Percentiles rank a stretch among this genome's conserved stretches.
Conservation (phyloP, 169 alveolate genomes). For the Babesia gibsoni region DNA sequence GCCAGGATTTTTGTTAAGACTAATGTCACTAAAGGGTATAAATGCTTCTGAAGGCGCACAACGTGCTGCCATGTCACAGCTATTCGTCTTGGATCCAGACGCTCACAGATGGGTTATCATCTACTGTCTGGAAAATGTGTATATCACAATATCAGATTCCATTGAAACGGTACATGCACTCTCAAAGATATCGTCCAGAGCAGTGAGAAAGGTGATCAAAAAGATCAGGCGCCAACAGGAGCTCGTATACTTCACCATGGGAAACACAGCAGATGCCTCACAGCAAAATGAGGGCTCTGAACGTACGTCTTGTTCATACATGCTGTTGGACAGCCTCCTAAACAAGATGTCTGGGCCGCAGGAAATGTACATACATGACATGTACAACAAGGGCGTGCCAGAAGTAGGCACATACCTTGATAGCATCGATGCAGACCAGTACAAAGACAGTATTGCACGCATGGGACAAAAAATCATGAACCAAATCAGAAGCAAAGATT, state of each 20-base stretch:
- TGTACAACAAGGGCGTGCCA: conserved; percentile 43
- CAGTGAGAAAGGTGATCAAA: not conserved
- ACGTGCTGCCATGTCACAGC: not conserved
- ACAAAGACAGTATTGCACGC: conserved; percentile 19
- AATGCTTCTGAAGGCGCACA: not conserved
- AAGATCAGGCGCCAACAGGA: conserved; percentile 28
- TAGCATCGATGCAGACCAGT: conserved; percentile 34
- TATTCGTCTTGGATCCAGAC: conserved; percentile 9
- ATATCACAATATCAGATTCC: conserved; percentile 54
- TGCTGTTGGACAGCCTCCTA: conserved; percentile 40
- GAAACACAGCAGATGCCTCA: not conserved
- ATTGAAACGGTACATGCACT: conserved; percentile 26
- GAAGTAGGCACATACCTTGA: conserved; percentile 60
- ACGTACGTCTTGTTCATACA: conserved; percentile 27
- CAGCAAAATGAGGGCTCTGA: not conserved
- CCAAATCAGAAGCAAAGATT: not conserved
- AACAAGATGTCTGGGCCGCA: conserved; percentile 34
- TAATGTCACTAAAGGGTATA: not conserved
- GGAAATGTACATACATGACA: conserved; percentile 43
- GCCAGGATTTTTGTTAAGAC: not conserved
- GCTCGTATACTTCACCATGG: conserved; percentile 29
- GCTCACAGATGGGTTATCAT: conserved; percentile 31
- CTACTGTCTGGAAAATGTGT: conserved; percentile 50
- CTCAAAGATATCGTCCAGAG: not conserved
- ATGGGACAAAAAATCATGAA: conserved; percentile 17